Evolutionary conservation across 2,329 filamentous ascomycete genomes (phyloP), one percentile per base, ranked within the genome.

Genomic region (Colletotrichum gigasporum): DNA sequence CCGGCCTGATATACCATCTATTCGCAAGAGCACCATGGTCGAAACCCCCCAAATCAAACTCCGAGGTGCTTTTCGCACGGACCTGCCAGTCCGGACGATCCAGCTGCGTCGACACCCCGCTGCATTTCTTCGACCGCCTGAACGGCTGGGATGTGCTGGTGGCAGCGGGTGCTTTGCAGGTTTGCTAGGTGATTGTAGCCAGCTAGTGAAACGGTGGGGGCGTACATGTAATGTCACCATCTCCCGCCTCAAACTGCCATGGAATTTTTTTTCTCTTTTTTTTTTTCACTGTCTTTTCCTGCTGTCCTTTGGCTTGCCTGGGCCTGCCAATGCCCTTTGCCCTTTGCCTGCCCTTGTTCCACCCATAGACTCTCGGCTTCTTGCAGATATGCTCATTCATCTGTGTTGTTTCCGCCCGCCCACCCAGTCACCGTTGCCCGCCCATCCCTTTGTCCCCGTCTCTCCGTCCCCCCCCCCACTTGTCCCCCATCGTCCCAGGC

Each of bases 171-270:
- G n/a, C n/a, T n/a, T n/a, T n/a, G n/a, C n/a, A n/a, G n/a, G n/a
- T 56, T 34, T 26, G 53, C 53, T 63, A 44, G 37, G 53, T 58
- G 53, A 58, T 63, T 63, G 54, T 58, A 3, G 53, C 18, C 11
- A 26, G 11, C 30, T 58, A 58, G 41, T 51, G 12, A 12, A 53
- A 60, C 34, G 11, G 39, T 12, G 14, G 32, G 32, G 55, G 60
- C 20, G 47, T 63, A 16, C 9, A 37, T 41, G 30, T 63, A 63
- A 47, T 52, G 58, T 60, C 55, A 24, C 24, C 41, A 63, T 53
- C 39, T 60, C 37, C 45, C 39, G 24, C 39, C 54, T 47, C 55
- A 59, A 52, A 59, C 60, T 63, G 52, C 51, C 26, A 62, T 57
- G 58, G 42, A 42, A 34, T 42, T 28, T 26, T 52, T 39, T 35